Conservation (phyloP, 2,329 filamentous ascomycete genomes). For the Lecanicillium sp. region DNA sequence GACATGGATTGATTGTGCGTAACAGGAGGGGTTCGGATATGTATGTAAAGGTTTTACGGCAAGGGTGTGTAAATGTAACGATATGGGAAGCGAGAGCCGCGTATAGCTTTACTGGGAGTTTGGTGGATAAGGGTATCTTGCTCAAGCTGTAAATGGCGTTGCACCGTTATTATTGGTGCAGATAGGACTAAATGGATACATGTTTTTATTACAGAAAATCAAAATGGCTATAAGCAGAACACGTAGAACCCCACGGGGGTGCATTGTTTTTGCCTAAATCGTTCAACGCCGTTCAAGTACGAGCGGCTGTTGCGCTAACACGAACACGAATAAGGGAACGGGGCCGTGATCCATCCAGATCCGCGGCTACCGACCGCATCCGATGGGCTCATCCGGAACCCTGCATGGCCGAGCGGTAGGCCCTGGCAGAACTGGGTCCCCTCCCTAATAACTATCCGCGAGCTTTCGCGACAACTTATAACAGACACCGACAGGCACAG, state of each 20-base stretch:
- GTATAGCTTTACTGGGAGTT: too few relatives aligned
- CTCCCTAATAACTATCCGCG: background rate
- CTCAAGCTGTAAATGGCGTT: too few relatives aligned
- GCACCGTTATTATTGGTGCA: too few relatives aligned
- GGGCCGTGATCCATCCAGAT: background rate
- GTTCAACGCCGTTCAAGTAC: too few relatives aligned
- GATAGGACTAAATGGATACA: too few relatives aligned
- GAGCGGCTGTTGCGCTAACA: too few relatives aligned
- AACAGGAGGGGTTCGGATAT: too few relatives aligned
- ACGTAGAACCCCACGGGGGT: too few relatives aligned
- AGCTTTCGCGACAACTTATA: background rate
- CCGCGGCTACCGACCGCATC: background rate
- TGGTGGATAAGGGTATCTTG: too few relatives aligned
- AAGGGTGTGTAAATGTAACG: constrained; percentile 5
- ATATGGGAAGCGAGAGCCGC: constrained; percentile 1
- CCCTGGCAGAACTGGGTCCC: constrained; percentile 14
- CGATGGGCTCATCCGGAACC: constrained; percentile 16
- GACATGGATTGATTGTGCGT: constrained; percentile 20
- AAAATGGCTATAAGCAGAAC: too few relatives aligned
- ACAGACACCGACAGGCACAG: background rate
- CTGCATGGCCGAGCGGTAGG: constrained; percentile 19
- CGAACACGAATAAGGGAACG: constrained; percentile 8
- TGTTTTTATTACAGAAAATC: too few relatives aligned
- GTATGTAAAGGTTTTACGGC: background rate
- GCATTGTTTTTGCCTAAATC: too few relatives aligned